Percentiles rank a stretch among this genome's conserved stretches.
phyloP scores from a whole-genome alignment of 1,139 yeast species.

The Chernovozyma sophiae-reginae region DNA sequence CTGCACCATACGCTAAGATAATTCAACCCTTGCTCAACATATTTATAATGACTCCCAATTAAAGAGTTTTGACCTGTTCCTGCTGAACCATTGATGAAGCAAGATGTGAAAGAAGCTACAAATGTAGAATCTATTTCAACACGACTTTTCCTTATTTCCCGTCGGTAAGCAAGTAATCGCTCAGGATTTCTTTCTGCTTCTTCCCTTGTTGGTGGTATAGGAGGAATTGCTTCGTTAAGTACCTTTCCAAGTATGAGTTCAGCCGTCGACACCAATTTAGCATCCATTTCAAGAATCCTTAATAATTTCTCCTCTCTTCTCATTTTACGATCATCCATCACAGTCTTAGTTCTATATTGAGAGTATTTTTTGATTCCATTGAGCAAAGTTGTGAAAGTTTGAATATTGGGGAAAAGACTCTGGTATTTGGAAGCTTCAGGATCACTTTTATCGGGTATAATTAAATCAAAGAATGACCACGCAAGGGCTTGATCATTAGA shows the following conservation, averaged over 20 bases:
- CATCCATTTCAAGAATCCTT: slow-evolving; percentile 25
- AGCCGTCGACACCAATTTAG: slow-evolving; percentile 25
- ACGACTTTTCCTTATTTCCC: slow-evolving; percentile 15
- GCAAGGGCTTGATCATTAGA: slow-evolving; percentile 30
- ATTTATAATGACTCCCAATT: slow-evolving; percentile 30
- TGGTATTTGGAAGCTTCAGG: slow-evolving; percentile 9
- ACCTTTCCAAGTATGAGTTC: slow-evolving; percentile 26
- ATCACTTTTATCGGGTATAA: slow-evolving; percentile 17
- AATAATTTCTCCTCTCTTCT: slow-evolving; percentile 18
- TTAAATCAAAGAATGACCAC: slow-evolving; percentile 36
- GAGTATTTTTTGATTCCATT: slow-evolving; percentile 31
- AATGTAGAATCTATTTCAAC: slow-evolving; percentile 30
- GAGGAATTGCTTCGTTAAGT: slow-evolving; percentile 29
- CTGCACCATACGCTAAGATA: slow-evolving; percentile 32
- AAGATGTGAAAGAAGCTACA: slow-evolving; percentile 26
- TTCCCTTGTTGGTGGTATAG: slow-evolving; percentile 28
- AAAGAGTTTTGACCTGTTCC: slow-evolving; percentile 23
- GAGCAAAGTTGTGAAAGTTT: slow-evolving; percentile 39
- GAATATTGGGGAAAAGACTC: slow-evolving; percentile 27
- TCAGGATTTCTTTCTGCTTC: slow-evolving; percentile 20
- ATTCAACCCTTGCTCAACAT: slow-evolving; percentile 25
- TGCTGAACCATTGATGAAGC: slow-evolving; percentile 24
- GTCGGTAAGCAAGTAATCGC: slow-evolving; percentile 16
- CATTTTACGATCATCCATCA: slow-evolving; percentile 14
- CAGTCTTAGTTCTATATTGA: slow-evolving; percentile 14